Evolutionary conservation across 2,329 filamentous ascomycete genomes (phyloP).

Genomic region (Xylariales sp.): DNA sequence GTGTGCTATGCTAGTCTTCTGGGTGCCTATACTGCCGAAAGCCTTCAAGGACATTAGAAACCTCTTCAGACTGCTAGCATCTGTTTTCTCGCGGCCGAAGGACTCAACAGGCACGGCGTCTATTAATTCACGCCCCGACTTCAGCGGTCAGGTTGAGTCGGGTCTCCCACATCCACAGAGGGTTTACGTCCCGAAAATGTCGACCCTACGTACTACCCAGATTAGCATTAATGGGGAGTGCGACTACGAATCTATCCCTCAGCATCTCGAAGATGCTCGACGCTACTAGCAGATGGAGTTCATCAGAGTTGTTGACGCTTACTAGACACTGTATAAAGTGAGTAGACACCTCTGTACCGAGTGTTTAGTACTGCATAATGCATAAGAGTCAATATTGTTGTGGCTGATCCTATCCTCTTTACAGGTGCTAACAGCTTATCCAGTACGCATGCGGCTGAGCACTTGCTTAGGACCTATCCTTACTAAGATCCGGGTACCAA

Average conservation of each 20-base stretch:
- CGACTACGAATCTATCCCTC: background rate
- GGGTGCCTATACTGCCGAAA: slow-evolving; percentile 19
- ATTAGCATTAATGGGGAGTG: slow-evolving; percentile 1
- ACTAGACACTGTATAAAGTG: too few species aligned
- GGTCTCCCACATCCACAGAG: background rate
- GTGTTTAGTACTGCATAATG: too few species aligned
- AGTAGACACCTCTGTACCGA: too few species aligned
- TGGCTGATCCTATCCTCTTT: too few species aligned
- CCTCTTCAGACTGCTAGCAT: slow-evolving; percentile 4
- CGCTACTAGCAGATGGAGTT: too few species aligned
- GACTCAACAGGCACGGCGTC: background rate
- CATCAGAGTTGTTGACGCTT: too few species aligned
- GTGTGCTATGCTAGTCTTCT: slow-evolving; percentile 15
- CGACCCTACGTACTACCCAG: slow-evolving; percentile 3
- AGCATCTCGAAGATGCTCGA: too few species aligned
- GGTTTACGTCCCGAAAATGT: background rate
- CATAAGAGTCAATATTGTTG: too few species aligned
- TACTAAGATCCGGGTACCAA: too few species aligned
- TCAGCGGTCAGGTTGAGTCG: background rate
- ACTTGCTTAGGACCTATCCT: too few species aligned
- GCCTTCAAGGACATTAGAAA: slow-evolving; percentile 10
- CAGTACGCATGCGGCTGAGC: too few species aligned
- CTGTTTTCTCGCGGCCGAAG: background rate
- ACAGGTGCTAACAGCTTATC: too few species aligned
- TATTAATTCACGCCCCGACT: background rate